phyloP scores from a whole-genome alignment of 169 alveolate genomes.

The Plasmodium billcollinsi region DNA sequence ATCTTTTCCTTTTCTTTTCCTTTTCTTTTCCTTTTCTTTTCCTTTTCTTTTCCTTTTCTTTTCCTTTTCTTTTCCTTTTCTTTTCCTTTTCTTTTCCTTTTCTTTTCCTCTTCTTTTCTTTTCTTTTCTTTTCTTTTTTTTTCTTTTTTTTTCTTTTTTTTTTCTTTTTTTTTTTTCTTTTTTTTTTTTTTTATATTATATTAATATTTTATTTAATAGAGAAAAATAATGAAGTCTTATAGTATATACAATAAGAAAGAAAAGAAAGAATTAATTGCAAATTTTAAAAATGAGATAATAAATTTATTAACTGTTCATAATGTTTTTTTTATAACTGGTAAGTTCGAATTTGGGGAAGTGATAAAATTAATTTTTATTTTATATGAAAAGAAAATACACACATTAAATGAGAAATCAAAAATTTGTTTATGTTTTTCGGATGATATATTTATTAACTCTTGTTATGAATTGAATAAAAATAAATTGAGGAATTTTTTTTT shows the following conservation, averaged over 20 bases:
- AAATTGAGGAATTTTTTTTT: constrained; percentile 41
- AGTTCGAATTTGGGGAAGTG: constrained; percentile 45
- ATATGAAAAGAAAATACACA: constrained; percentile 68
- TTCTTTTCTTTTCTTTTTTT: too few species aligned
- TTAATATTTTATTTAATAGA: too few species aligned
- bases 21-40: too few species aligned
- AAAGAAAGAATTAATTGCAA: constrained; percentile 60
- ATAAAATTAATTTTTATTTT: constrained; percentile 36
- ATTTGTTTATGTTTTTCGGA: constrained; percentile 55
- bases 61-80: too few species aligned
- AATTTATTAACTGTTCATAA: constrained; percentile 39
- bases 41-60: too few species aligned
- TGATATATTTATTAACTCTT: constrained; percentile 6
- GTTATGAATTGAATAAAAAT: constrained; percentile 19
- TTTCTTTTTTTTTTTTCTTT: not conserved
- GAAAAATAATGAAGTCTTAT: constrained; percentile 36
- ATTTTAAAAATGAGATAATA: constrained; percentile 36
- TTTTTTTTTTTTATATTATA: not conserved
- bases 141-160: not conserved
- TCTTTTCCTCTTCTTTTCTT: too few species aligned
- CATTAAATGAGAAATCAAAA: constrained; percentile 55
- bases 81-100: too few species aligned
- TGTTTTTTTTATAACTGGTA: constrained; percentile 55
- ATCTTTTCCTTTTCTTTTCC: too few species aligned
- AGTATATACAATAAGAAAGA: constrained; percentile 35